A percentile compares a stretch with the other conserved stretches of the same genome.
These are phyloP conservation scores for Ophiocordyceps sinensis DNA, from an alignment of 2,329 filamentous ascomycete species.

Conservation along the genomic window DNA sequence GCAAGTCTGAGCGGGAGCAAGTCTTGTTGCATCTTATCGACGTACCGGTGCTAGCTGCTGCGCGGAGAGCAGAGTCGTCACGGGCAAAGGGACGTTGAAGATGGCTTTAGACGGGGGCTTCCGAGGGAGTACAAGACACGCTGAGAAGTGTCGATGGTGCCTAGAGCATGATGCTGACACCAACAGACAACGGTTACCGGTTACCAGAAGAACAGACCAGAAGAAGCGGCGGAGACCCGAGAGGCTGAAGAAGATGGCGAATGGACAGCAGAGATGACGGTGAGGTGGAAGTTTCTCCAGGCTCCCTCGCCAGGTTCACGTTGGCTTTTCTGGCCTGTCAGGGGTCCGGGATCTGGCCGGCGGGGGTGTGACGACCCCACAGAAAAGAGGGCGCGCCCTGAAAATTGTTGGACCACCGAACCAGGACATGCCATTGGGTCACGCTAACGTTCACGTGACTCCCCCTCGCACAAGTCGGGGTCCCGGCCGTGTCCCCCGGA, in stretches of 20 bases:
- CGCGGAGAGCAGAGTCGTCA: background rate
- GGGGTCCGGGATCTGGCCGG: background rate
- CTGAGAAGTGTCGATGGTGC: slow-evolving; percentile 12
- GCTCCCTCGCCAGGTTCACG: slow-evolving; percentile 7
- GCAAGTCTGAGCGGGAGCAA: too few species aligned
- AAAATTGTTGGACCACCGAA: too few species aligned
- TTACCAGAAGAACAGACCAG: slow-evolving; percentile 26
- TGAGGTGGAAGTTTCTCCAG: slow-evolving; percentile 28
- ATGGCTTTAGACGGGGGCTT: background rate
- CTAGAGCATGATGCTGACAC: slow-evolving; percentile 25
- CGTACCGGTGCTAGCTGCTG: background rate
- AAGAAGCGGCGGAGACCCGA: slow-evolving; percentile 19
- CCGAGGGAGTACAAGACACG: slow-evolving; percentile 1
- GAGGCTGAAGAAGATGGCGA: slow-evolving; percentile 10
- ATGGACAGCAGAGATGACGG: slow-evolving; percentile 16
- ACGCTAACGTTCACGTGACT: too few species aligned
- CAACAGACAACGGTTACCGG: slow-evolving; percentile 20
- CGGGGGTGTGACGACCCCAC: background rate
- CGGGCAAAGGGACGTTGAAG: background rate
- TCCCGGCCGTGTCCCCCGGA: too few species aligned
- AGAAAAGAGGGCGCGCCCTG: too few species aligned
- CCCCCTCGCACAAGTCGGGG: too few species aligned
- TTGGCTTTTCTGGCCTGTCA: slow-evolving; percentile 1
- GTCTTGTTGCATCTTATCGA: too few species aligned
- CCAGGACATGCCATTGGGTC: too few species aligned